phyloP scores from a whole-genome alignment of 345 rosid species.

The Combretum micranthum region DNA sequence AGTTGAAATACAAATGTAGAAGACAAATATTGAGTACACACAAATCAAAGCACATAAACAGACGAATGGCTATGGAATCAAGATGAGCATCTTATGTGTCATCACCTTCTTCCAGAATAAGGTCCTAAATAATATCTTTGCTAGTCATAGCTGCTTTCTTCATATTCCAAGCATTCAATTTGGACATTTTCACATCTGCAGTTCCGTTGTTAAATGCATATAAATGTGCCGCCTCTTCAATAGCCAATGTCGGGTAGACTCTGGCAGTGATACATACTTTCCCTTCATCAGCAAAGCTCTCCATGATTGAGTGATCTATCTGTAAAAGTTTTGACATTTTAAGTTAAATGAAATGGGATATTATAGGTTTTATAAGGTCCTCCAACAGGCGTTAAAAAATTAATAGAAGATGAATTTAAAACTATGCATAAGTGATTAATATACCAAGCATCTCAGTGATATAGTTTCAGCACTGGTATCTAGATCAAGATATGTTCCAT shows the following conservation, averaged over 20 bases:
- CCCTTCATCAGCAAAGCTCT: conserved; percentile 27
- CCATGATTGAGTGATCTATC: conserved; percentile 32
- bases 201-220: conserved; percentile 20
- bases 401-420: background rate
- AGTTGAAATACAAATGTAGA: too few species aligned
- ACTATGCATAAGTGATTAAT: conserved; percentile 11
- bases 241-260: conserved; percentile 24
- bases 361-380: background rate
- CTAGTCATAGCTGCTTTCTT: conserved; percentile 4
- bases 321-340: background rate
- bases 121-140: background rate
- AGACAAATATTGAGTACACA: too few species aligned
- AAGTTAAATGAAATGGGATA: background rate
- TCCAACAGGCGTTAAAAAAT: background rate
- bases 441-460: conserved; percentile 28
- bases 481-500: conserved; percentile 45
- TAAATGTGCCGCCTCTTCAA: conserved; percentile 8
- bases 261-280: conserved; percentile 24
- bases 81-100: too few species aligned
- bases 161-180: conserved; percentile 16
- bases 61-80: too few species aligned
- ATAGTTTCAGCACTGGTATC: conserved; percentile 34
- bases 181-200: conserved; percentile 1
- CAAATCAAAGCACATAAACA: too few species aligned
- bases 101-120: too few species aligned